Evolutionary conservation across 306 rosid species (phyloP).

Genomic region (peach (Prunus persica)): DNA sequence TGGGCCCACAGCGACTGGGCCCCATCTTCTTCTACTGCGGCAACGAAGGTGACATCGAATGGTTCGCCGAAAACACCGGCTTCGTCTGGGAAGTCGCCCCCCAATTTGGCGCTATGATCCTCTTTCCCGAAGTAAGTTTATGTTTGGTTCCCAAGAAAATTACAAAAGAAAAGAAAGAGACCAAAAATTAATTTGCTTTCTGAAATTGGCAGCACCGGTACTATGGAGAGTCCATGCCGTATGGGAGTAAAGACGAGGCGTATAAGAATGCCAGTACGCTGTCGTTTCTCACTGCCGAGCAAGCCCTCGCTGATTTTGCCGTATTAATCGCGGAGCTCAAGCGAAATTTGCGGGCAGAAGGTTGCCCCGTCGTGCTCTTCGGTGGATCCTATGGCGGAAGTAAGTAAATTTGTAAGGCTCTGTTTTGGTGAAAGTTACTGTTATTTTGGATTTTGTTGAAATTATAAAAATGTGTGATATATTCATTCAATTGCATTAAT

Average conservation of each 20-base stretch:
- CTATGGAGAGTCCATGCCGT: conserved; percentile 77
- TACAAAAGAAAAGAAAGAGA: neutral
- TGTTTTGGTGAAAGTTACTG: neutral
- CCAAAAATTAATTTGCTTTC: neutral
- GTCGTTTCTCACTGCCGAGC: conserved; percentile 65
- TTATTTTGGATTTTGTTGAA: neutral
- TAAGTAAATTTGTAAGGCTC: conserved; percentile 21
- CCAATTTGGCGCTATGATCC: conserved; percentile 70
- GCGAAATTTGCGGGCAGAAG: conserved; percentile 49
- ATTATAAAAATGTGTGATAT: neutral
- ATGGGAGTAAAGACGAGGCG: conserved; percentile 57
- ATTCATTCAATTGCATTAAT: neutral
- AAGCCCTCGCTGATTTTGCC: conserved; percentile 74
- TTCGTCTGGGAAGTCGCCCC: conserved; percentile 89
- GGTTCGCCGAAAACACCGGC: conserved; percentile 85
- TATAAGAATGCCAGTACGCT: conserved; percentile 68
- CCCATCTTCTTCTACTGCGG: conserved; percentile 91
- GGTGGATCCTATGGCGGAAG: conserved; percentile 98
- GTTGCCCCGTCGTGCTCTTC: conserved; percentile 73
- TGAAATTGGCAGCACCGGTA: conserved; percentile 59
- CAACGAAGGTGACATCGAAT: conserved; percentile 82
- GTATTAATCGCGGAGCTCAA: conserved; percentile 59
- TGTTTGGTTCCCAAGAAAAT: conserved; percentile 4
- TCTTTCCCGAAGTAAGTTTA: conserved; percentile 69
- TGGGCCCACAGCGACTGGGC: conserved; percentile 40